A percentile compares a stretch with the other conserved stretches of the same genome.
Evolutionary conservation across 192 early-diverging fungal species (phyloP).

Genomic region (Jimgerdemannia flammicorona): DNA sequence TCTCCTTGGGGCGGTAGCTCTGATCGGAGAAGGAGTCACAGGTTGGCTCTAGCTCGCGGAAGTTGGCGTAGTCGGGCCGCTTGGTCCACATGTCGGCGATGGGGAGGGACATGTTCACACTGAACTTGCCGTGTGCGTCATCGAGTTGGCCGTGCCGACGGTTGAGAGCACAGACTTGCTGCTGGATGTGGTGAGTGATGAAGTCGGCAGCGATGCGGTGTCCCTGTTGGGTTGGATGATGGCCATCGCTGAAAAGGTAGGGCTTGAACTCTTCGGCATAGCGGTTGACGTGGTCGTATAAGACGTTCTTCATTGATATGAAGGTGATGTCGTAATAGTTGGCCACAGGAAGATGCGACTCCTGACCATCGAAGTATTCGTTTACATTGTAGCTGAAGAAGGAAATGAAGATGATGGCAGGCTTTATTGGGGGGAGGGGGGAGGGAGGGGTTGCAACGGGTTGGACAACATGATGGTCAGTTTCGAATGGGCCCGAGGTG

Average conservation of each 20-base stretch:
- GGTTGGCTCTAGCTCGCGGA: slow-evolving; percentile 5
- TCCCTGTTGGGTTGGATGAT: slow-evolving; percentile 8
- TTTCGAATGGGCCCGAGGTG: background rate
- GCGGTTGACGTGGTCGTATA: slow-evolving; percentile 13
- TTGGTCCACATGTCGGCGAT: slow-evolving; percentile 12
- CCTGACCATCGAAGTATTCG: slow-evolving; percentile 18
- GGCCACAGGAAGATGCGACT: slow-evolving; percentile 18
- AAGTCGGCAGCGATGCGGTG: slow-evolving; percentile 9
- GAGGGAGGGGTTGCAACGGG: background rate
- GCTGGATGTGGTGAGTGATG: slow-evolving; percentile 11
- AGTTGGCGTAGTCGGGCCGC: slow-evolving; percentile 5
- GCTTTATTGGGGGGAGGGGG: slow-evolving; percentile 1
- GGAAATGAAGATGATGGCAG: slow-evolving; percentile 10
- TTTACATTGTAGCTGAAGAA: slow-evolving; percentile 12
- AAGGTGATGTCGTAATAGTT: slow-evolving; percentile 15
- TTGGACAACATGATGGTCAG: background rate
- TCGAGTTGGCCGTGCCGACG: background rate
- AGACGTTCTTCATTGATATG: slow-evolving; percentile 15
- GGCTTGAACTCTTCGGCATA: slow-evolving; percentile 1
- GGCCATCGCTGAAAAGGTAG: slow-evolving; percentile 8
- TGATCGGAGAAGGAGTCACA: slow-evolving; percentile 13
- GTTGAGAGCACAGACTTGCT: slow-evolving; percentile 8
- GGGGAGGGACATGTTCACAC: slow-evolving; percentile 4
- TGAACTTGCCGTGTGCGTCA: slow-evolving; percentile 1
- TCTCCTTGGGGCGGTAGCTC: slow-evolving; percentile 5